Conservation (phyloP, 345 rosid genomes). For the Salix caprea region DNA sequence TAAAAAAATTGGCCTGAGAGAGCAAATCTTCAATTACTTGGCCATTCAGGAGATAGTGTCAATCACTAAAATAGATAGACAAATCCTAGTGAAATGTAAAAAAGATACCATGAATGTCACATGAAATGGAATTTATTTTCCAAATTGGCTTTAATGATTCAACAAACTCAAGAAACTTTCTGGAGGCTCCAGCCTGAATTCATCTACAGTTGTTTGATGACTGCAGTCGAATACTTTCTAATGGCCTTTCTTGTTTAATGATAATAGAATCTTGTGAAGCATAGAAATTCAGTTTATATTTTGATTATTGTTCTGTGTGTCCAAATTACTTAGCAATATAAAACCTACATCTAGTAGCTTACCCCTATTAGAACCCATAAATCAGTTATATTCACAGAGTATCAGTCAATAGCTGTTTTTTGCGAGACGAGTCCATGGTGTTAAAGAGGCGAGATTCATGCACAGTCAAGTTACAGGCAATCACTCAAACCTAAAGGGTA, state of each 20-base stretch:
- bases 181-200: background rate
- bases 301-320: background rate
- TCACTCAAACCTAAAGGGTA: background rate
- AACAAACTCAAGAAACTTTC: background rate
- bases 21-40: too few species aligned
- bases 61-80: too few species aligned
- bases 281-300: background rate
- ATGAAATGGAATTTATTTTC: background rate
- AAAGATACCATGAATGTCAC: background rate
- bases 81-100: too few species aligned
- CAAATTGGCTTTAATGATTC: background rate
- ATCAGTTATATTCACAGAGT: background rate
- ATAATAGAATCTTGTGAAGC: background rate
- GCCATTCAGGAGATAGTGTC: too few species aligned
- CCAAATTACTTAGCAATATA: background rate
- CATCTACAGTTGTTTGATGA: too few species aligned
- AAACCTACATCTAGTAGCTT: background rate
- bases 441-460: background rate
- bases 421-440: background rate
- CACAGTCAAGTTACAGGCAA: background rate
- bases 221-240: too few species aligned
- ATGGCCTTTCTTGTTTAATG: background rate
- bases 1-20: conserved; percentile 66
- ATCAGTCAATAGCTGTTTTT: background rate
- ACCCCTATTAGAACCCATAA: background rate